phyloP scores from a whole-genome alignment of 2,329 filamentous ascomycete species.

The Fusarium burgessii region DNA sequence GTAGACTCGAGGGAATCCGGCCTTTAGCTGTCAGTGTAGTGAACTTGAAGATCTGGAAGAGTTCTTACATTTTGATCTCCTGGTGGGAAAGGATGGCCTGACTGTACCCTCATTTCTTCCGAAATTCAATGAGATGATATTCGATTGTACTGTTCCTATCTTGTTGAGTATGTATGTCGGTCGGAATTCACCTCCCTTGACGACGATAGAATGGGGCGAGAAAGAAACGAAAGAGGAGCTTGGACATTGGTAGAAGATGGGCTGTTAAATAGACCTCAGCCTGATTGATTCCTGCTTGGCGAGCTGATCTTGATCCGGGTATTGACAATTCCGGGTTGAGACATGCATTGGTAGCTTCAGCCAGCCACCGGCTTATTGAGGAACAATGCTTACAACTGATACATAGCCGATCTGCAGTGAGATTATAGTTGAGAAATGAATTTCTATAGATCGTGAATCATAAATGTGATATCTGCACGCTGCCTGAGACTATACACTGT shows the following conservation, averaged over 20 bases:
- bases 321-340: background rate
- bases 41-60: background rate
- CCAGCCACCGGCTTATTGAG: background rate
- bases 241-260: background rate
- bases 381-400: background rate
- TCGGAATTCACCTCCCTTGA: background rate
- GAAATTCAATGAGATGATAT: background rate
- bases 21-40: conserved; percentile 32
- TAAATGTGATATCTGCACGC: background rate
- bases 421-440: background rate
- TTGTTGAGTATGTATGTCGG: background rate
- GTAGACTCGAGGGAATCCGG: conserved; percentile 47
- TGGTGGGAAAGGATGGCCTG: conserved; percentile 43
- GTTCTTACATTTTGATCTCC: conserved; percentile 45
- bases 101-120: conserved; percentile 10
- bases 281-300: background rate
- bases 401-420: background rate
- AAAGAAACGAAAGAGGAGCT: background rate
- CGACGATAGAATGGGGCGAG: background rate
- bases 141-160: background rate
- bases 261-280: background rate
- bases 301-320: background rate
- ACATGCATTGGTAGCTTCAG: conserved; percentile 22
- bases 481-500: background rate
- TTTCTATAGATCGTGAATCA: background rate